Evolutionary conservation across 1,284 basidiomycete species (phyloP).

Genomic region (Papiliotrema terrestris): DNA sequence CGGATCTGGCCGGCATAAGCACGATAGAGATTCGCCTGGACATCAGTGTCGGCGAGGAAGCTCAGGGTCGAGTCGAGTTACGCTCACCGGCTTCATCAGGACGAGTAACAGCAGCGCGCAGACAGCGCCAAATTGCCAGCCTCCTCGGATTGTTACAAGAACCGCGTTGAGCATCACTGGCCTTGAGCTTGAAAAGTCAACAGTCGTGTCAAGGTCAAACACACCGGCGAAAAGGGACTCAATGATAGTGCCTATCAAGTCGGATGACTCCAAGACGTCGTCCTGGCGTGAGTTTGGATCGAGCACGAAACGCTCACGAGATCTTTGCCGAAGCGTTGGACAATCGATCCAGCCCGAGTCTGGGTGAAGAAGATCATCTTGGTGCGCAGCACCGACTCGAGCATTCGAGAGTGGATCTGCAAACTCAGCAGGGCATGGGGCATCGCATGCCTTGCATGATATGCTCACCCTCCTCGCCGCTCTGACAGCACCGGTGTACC

Average conservation of each 20-base stretch:
- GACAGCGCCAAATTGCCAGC: too few species aligned
- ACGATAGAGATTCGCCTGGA: conserved; percentile 23
- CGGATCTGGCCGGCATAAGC: conserved; percentile 22
- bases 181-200: too few species aligned
- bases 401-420: conserved; percentile 29
- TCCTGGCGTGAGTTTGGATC: background rate
- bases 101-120: too few species aligned
- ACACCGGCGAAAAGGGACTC: conserved; percentile 11
- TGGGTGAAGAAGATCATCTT: conserved; percentile 34
- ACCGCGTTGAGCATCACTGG: background rate
- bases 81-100: too few species aligned
- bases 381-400: conserved; percentile 24
- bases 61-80: too few species aligned
- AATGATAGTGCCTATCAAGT: conserved; percentile 12
- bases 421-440: too few species aligned
- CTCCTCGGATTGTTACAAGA: too few species aligned
- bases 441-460: too few species aligned
- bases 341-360: conserved; percentile 32
- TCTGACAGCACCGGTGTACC: conserved; percentile 20
- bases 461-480: conserved; percentile 21
- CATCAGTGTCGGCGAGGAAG: too few species aligned
- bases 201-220: background rate
- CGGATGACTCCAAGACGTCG: conserved; percentile 17
- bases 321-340: conserved; percentile 34
- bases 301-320: conserved; percentile 17